Conservation (phyloP, 139 green algal genomes). For the Auxenochlorella pyrenoidosa region DNA sequence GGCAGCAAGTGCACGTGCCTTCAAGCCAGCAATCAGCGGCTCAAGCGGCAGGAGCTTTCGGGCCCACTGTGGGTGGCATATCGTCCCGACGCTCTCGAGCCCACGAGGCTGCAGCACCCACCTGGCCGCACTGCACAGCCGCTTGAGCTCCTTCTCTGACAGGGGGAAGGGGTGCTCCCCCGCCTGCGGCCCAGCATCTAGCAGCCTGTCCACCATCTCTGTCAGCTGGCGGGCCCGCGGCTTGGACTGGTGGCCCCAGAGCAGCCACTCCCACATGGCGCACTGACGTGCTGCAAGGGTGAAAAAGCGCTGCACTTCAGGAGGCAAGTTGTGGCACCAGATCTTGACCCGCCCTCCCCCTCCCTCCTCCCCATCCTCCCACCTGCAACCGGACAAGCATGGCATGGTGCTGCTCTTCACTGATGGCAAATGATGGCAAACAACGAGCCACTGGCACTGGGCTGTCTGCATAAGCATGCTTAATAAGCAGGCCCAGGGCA, state of each 20-base stretch:
- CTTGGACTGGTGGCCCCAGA: not conserved
- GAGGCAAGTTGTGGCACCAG: not conserved
- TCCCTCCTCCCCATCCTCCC: too few relatives aligned
- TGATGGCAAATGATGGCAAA: not conserved
- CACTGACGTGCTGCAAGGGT: not conserved
- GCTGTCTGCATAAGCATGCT: too few relatives aligned
- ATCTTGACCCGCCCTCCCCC: too few relatives aligned
- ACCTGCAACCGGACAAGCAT: not conserved
- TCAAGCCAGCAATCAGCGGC: too few relatives aligned
- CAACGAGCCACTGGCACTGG: not conserved
- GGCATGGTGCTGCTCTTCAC: too few relatives aligned
- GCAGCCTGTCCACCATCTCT: not conserved
- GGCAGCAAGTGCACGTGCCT: too few relatives aligned
- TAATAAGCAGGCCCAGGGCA: too few relatives aligned
- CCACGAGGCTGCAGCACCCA: not conserved
- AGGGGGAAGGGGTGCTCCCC: not conserved
- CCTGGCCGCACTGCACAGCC: conserved; percentile 14
- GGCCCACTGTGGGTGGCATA: not conserved
- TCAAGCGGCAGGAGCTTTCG: not conserved
- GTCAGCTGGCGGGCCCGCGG: not conserved
- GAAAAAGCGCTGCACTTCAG: not conserved
- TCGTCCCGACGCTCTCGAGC: not conserved
- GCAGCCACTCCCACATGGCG: conserved; percentile 5
- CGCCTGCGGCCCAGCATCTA: not conserved
- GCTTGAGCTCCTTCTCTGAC: conserved; percentile 5